A percentile compares a stretch with the other conserved stretches of the same genome.
Conservation (phyloP, 805 yeast species). For the Ogataea angusta region DNA sequence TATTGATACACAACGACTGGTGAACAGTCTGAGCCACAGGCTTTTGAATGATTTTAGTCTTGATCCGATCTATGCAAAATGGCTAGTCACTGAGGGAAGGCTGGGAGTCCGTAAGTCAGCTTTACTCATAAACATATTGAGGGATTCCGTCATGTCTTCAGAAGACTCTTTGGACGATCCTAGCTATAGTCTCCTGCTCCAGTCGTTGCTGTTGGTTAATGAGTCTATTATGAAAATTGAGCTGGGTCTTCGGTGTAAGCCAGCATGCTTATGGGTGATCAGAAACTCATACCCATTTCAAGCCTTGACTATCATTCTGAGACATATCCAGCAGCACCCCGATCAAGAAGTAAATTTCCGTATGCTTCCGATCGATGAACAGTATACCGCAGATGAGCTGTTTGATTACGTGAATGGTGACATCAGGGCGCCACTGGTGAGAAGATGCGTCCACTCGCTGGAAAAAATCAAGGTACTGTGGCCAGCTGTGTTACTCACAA, state of each 20-base stretch:
- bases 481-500: slow-evolving; percentile 15
- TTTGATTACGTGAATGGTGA: slow-evolving; percentile 17
- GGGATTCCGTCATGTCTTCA: neutral
- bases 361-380: slow-evolving; percentile 7
- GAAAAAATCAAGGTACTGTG: slow-evolving; percentile 11
- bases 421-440: slow-evolving; percentile 14
- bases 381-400: slow-evolving; percentile 11
- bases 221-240: slow-evolving; percentile 22
- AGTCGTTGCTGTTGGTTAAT: slow-evolving; percentile 22
- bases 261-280: slow-evolving; percentile 19
- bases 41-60: slow-evolving; percentile 2
- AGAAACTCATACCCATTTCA: slow-evolving; percentile 25
- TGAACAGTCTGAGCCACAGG: slow-evolving; percentile 11
- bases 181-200: slow-evolving; percentile 18
- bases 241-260: slow-evolving; percentile 14
- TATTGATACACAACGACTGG: slow-evolving; percentile 6
- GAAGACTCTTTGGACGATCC: slow-evolving; percentile 11
- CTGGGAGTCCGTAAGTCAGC: slow-evolving; percentile 21
- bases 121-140: slow-evolving; percentile 15
- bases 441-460: slow-evolving; percentile 10
- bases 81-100: slow-evolving; percentile 21
- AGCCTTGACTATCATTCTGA: slow-evolving; percentile 22
- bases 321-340: slow-evolving; percentile 19
- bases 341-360: slow-evolving; percentile 11
- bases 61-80: slow-evolving; percentile 7